Evolutionary conservation across 805 yeast species (phyloP).

Genomic region (Kuraishia piskuri): DNA sequence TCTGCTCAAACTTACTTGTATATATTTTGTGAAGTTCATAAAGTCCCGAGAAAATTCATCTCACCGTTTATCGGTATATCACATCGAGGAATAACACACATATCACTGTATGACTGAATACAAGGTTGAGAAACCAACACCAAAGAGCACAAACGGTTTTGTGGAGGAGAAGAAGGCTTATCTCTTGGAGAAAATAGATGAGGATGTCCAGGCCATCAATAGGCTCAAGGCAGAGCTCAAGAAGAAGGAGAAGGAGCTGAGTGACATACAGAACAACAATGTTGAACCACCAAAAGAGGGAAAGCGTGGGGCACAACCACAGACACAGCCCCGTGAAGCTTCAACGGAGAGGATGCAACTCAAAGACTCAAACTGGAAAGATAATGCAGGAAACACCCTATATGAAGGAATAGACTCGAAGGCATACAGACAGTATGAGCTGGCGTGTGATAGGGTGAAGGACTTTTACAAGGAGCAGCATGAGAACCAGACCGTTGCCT

Average conservation of each 20-base stretch:
- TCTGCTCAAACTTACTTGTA: too few species aligned
- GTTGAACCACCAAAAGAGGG: neutral
- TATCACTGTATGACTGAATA: neutral
- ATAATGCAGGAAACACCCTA: neutral
- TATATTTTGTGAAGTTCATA: too few species aligned
- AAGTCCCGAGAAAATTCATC: too few species aligned
- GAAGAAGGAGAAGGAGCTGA: slow-evolving; percentile 9
- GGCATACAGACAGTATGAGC: slow-evolving; percentile 54
- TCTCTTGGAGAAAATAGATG: slow-evolving; percentile 31
- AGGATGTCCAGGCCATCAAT: slow-evolving; percentile 33
- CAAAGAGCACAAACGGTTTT: neutral
- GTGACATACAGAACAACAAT: neutral
- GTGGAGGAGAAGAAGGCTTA: neutral
- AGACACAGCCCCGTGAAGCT: neutral
- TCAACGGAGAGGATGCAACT: neutral
- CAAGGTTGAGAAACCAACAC: neutral
- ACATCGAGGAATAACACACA: too few species aligned
- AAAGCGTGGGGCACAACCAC: neutral
- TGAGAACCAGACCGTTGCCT: slow-evolving; percentile 61
- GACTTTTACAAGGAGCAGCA: slow-evolving; percentile 63
- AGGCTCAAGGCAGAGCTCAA: slow-evolving; percentile 22
- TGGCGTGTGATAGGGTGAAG: slow-evolving; percentile 62
- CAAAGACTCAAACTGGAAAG: neutral
- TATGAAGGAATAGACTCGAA: slow-evolving; percentile 21
- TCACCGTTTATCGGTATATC: too few species aligned